A percentile compares a stretch with the other conserved stretches of the same genome.
phyloP scores from a whole-genome alignment of 1,139 yeast genomes.

The Casaregolazyma suthepensis region DNA sequence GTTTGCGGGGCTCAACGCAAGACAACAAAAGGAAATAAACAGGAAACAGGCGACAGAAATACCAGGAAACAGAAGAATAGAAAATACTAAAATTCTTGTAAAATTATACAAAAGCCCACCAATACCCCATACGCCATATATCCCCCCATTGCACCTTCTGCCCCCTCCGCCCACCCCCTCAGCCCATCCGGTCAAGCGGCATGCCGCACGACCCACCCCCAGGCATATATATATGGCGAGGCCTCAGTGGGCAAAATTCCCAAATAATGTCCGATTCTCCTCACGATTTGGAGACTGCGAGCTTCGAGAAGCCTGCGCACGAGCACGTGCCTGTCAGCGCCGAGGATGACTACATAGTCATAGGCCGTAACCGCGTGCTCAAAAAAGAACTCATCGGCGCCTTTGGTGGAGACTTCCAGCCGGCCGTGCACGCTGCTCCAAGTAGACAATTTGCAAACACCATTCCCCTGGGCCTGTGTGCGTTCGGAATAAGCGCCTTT shows the following conservation, averaged over 20 bases:
- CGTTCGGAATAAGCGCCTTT: slow-evolving; percentile 81
- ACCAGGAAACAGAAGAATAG: too few species aligned
- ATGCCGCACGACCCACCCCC: neutral
- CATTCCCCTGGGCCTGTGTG: slow-evolving; percentile 78
- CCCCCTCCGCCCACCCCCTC: neutral
- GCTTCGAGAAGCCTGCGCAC: neutral
- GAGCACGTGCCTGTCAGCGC: neutral
- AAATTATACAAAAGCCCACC: too few species aligned
- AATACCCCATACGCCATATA: too few species aligned
- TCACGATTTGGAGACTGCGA: neutral
- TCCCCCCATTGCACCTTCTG: too few species aligned
- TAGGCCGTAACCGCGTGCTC: slow-evolving; percentile 67
- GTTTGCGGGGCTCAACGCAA: too few species aligned
- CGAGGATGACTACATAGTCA: slow-evolving; percentile 41
- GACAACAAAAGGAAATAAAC: too few species aligned
- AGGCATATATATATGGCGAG: too few species aligned
- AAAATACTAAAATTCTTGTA: too few species aligned
- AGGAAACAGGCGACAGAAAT: too few species aligned
- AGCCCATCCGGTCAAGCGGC: neutral
- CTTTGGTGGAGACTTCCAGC: slow-evolving; percentile 68
- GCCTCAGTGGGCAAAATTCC: too few species aligned
- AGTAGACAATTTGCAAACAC: slow-evolving; percentile 77
- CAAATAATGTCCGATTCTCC: neutral
- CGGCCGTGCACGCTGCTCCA: slow-evolving; percentile 61
- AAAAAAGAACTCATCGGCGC: slow-evolving; percentile 56